phyloP scores from a whole-genome alignment of 495 filamentous ascomycete genomes.

The Penicillium goetzii region DNA sequence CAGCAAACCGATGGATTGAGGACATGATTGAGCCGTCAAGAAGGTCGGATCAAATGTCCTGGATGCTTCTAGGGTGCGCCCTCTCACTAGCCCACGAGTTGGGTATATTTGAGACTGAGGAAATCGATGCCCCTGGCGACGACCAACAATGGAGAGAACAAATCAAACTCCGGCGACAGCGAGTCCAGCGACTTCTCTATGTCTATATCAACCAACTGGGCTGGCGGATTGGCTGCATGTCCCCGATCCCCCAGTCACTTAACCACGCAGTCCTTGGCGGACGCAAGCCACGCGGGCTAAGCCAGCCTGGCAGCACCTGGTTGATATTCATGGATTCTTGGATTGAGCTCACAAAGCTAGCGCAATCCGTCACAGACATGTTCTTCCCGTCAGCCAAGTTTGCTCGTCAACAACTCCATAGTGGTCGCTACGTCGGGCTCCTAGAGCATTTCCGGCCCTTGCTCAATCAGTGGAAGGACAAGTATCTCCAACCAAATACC shows the following conservation, averaged over 20 bases:
- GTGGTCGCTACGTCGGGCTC: constrained; percentile 56
- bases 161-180: constrained; percentile 46
- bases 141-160: constrained; percentile 41
- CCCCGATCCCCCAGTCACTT: constrained; percentile 55
- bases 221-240: constrained; percentile 57
- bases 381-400: constrained; percentile 56
- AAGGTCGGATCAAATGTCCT: constrained; percentile 60
- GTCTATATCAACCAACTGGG: constrained; percentile 59
- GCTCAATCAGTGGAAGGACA: constrained; percentile 54
- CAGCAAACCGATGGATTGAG: constrained; percentile 46
- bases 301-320: constrained; percentile 44
- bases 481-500: constrained; percentile 47
- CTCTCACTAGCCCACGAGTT: constrained; percentile 56
- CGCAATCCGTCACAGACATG: constrained; percentile 57
- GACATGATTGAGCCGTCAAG: constrained; percentile 57
- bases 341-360: constrained; percentile 58
- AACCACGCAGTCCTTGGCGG: constrained; percentile 47
- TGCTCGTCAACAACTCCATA: constrained; percentile 55
- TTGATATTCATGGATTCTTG: constrained; percentile 53
- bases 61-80: constrained; percentile 57
- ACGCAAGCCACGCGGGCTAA: constrained; percentile 34
- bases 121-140: constrained; percentile 24
- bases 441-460: constrained; percentile 57
- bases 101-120: constrained; percentile 53
- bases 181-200: constrained; percentile 52